These are phyloP conservation scores for Neurospora terricola DNA, from an alignment of 495 filamentous ascomycete species.

Conservation along the genomic window DNA sequence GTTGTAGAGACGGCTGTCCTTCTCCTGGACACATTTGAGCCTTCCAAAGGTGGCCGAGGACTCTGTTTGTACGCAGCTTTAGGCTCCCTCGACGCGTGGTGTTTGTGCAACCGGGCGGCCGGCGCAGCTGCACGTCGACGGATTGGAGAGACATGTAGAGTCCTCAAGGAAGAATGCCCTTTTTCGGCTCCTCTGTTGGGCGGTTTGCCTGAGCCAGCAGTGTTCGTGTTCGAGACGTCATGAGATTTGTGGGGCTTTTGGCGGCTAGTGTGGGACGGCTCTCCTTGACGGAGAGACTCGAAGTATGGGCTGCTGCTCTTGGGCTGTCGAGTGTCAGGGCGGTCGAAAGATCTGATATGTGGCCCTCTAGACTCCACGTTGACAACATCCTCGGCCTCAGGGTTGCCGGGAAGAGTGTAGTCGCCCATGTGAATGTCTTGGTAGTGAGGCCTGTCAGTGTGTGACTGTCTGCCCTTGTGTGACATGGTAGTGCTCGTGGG, in stretches of 20 bases:
- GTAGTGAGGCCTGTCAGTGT: not conserved
- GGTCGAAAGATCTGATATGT: not conserved
- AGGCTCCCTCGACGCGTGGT: not conserved
- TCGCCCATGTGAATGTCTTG: not conserved
- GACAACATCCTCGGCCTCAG: not conserved
- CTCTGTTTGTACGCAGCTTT: not conserved
- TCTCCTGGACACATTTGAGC: not conserved
- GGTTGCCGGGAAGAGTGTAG: not conserved
- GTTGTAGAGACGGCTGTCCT: not conserved
- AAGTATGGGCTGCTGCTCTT: not conserved
- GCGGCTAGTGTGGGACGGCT: not conserved
- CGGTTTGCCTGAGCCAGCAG: not conserved
- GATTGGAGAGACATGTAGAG: not conserved
- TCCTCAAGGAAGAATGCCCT: not conserved
- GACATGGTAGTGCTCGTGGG: not conserved
- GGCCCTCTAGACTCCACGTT: not conserved
- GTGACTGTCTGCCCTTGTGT: not conserved
- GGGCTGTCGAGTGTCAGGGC: not conserved
- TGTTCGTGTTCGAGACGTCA: not conserved
- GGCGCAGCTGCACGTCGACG: not conserved
- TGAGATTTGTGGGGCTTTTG: not conserved
- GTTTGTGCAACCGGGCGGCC: not conserved
- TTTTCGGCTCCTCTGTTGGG: not conserved
- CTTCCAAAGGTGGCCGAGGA: slow-evolving; percentile 1
- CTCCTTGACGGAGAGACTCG: not conserved